phyloP scores from a whole-genome alignment of 768 basidiomycete genomes.

The Mycena galopus region DNA sequence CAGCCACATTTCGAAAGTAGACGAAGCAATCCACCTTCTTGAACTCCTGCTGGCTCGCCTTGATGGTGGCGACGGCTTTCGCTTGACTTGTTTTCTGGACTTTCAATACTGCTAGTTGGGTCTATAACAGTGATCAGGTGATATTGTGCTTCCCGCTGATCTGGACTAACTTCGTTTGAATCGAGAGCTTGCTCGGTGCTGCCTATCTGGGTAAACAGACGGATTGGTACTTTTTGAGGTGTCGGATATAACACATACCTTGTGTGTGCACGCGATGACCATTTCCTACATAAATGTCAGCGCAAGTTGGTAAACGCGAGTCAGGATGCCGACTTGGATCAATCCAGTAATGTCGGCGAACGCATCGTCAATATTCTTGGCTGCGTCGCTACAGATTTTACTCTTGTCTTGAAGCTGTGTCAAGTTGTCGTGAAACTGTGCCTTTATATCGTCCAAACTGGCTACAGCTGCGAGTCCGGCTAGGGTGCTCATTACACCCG shows the following conservation, averaged over 20 bases:
- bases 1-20: neutral
- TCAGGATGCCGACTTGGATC: neutral
- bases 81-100: neutral
- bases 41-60: neutral
- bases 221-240: no score
- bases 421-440: neutral
- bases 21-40: neutral
- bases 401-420: neutral
- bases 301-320: no score
- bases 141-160: neutral
- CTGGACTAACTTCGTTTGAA: neutral
- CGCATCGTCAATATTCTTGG: neutral
- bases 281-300: conserved; percentile 1
- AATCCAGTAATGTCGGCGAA: neutral
- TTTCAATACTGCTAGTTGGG: neutral
- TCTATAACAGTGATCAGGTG: neutral
- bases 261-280: conserved; percentile 3
- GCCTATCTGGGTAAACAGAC: neutral
- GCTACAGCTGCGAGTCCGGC: neutral
- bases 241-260: neutral
- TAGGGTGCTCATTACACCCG: neutral
- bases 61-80: no score
- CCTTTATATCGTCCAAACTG: neutral
- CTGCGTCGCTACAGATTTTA: neutral
- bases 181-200: neutral